phyloP scores from a whole-genome alignment of 2,329 filamentous ascomycete genomes.

The Aspergillus unguis region DNA sequence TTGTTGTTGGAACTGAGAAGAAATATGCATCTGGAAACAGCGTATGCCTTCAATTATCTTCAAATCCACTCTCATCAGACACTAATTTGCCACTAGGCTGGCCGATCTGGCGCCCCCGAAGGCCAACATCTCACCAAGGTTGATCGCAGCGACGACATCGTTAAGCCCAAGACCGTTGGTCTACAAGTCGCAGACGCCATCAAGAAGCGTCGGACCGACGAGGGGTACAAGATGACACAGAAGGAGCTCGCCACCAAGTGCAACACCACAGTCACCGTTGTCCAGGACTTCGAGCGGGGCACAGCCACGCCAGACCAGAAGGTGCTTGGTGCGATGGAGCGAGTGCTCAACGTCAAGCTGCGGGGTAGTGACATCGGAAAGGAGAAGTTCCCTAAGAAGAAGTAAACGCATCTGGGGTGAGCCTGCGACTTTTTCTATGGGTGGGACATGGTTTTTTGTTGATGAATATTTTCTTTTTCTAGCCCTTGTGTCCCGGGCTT shows the following conservation, averaged over 20 bases:
- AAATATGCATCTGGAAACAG: conserved; percentile 76
- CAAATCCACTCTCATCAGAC: background rate
- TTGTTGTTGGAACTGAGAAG: conserved; percentile 83
- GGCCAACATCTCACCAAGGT: conserved; percentile 97
- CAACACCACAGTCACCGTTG: conserved; percentile 76
- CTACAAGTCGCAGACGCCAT: conserved; percentile 78
- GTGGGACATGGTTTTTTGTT: conserved; percentile 11
- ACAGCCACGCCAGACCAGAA: conserved; percentile 78
- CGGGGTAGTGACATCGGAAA: conserved; percentile 80
- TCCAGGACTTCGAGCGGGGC: conserved; percentile 83
- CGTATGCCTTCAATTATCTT: conserved; percentile 53
- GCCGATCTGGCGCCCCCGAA: conserved; percentile 56
- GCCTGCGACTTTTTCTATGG: conserved; percentile 24
- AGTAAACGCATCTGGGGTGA: conserved; percentile 40
- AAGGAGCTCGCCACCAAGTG: conserved; percentile 81
- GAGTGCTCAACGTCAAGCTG: conserved; percentile 82
- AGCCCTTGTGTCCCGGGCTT: conserved; percentile 20
- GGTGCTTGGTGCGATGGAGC: conserved; percentile 73
- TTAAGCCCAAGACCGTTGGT: conserved; percentile 92
- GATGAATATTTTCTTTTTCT: conserved; percentile 7
- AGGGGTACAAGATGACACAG: conserved; percentile 94
- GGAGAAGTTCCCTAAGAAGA: conserved; percentile 78
- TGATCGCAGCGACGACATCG: conserved; percentile 93
- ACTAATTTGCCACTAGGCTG: conserved; percentile 35
- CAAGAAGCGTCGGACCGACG: conserved; percentile 70